These are phyloP conservation scores for Populus trichocarpa DNA, from an alignment of 441 rosid species.

Conservation along the genomic window DNA sequence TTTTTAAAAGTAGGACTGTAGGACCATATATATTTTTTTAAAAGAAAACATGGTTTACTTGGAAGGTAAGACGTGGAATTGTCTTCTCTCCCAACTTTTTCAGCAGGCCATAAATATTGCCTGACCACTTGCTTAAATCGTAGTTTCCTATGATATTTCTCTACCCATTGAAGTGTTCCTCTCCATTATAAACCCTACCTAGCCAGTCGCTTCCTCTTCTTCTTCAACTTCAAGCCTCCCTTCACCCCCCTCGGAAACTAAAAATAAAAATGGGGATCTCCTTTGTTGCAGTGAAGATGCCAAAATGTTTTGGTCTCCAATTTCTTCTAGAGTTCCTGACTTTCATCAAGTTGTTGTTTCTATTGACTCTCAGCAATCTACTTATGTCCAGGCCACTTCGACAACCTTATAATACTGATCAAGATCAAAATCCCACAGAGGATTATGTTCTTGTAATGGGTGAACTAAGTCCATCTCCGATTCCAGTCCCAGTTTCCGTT, in stretches of 20 bases:
- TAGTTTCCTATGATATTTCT: not conserved
- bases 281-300: slow-evolving; percentile 19
- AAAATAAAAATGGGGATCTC: slow-evolving; percentile 2
- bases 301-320: not conserved
- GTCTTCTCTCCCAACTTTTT: too few relatives aligned
- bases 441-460: slow-evolving; percentile 19
- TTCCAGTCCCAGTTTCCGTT: slow-evolving; percentile 19
- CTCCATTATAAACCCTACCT: not conserved
- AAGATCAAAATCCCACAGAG: not conserved
- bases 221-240: not conserved
- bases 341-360: slow-evolving; percentile 1
- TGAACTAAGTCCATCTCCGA: slow-evolving; percentile 3
- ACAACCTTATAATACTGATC: not conserved
- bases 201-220: not conserved
- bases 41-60: too few relatives aligned
- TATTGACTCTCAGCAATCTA: not conserved
- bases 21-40: too few relatives aligned
- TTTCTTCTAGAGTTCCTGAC: not conserved
- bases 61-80: too few relatives aligned
- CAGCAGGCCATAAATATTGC: not conserved
- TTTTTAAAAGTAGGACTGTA: too few relatives aligned
- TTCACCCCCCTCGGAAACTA: not conserved
- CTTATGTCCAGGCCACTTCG: not conserved
- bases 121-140: not conserved
- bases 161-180: not conserved